Base-by-base conservation (phyloP, 2,329 filamentous ascomycete species). In the Epichloe gansuensis region DNA sequence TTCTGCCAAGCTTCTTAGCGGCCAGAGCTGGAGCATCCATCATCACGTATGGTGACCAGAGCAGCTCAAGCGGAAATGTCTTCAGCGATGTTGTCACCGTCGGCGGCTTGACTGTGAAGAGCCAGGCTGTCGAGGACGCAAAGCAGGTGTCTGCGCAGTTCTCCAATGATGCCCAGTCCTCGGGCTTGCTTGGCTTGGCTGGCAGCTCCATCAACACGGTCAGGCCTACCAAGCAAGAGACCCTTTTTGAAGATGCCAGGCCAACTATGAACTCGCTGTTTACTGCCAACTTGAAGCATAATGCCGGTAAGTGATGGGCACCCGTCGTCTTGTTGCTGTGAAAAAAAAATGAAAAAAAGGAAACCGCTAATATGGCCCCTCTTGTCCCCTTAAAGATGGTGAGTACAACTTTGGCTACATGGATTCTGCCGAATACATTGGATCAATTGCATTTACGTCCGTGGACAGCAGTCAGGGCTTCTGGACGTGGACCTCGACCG, bases 331-430 rank as follows among this genome's bases (percentile, higher is more conserved):
- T 21, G 2, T 21, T 21, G 17, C 17, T 2, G 2, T 21, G 17
- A 21, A 21, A 21, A 21, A 21, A 2, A 21, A 21, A 21, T 2
- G 17, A 17, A 21, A 21, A 21, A 21, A 21, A 21, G 17, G 17
- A 21, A 21, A 21, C 17, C 17, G 17, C 17, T 21, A 21, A 21
- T 21, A 21, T 21, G 17, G 17, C 17, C 17, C 17, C 17, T 2
- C 17, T 21, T 21, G 17, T 2, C 17, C 17, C 17, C 39, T 25
- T 6, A n/a, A 21, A 45, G 72, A 73, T 2, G 86, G 86, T 46
- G 75, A 77, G 34, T 91, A 88, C 69, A 82, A 88, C 62, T 91
- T 91, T 61, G 87, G 87, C 55, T 75, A 67, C 59, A 82, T 91
- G 60, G 83, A 91, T 63, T 63, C 61, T 2, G 69, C 69, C 52